Percentiles rank a stretch among this genome's conserved stretches.
Conservation (phyloP, 352 stramenopile species). For the Phytophthora syringae region DNA sequence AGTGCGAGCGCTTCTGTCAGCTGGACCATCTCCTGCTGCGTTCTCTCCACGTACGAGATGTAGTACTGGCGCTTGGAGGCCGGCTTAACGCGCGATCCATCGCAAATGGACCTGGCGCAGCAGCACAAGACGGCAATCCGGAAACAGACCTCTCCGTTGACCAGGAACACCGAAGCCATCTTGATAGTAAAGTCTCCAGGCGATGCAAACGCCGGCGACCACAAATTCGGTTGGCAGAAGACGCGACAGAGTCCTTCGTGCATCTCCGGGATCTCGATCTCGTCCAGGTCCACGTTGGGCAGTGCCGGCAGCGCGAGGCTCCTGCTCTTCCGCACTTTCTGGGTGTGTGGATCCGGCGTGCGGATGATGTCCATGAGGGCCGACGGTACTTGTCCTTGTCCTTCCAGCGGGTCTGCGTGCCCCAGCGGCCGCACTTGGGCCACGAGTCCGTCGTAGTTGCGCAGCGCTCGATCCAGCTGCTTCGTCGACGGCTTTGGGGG, state of each 20-base stretch:
- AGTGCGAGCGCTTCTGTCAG: conserved; percentile 68
- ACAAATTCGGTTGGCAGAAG: conserved; percentile 69
- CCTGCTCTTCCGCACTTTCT: conserved; percentile 25
- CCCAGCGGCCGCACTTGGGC: conserved; percentile 31
- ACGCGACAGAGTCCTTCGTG: conserved; percentile 68
- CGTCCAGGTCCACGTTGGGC: conserved; percentile 46
- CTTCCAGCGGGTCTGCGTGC: conserved; percentile 6
- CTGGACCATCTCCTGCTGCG: conserved; percentile 53
- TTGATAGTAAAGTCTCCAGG: conserved; percentile 83
- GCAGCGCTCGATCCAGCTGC: conserved; percentile 28
- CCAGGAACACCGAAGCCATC: conserved; percentile 50
- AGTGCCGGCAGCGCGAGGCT: conserved; percentile 24
- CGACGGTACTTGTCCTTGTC: neutral
- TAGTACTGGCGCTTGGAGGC: conserved; percentile 71
- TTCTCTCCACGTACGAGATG: conserved; percentile 62
- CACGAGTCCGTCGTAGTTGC: conserved; percentile 30
- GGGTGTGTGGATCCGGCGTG: conserved; percentile 18
- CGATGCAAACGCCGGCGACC: conserved; percentile 78
- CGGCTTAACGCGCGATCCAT: conserved; percentile 44
- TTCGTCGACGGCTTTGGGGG: neutral
- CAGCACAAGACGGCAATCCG: conserved; percentile 67
- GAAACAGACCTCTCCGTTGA: conserved; percentile 52
- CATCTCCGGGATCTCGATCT: conserved; percentile 74
- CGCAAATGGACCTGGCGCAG: conserved; percentile 58
- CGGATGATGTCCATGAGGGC: conserved; percentile 35